Percentiles rank a stretch among this genome's conserved stretches.
Evolutionary conservation across 805 yeast genomes (phyloP).

Genomic region (Kazachstania bromeliacearum): DNA sequence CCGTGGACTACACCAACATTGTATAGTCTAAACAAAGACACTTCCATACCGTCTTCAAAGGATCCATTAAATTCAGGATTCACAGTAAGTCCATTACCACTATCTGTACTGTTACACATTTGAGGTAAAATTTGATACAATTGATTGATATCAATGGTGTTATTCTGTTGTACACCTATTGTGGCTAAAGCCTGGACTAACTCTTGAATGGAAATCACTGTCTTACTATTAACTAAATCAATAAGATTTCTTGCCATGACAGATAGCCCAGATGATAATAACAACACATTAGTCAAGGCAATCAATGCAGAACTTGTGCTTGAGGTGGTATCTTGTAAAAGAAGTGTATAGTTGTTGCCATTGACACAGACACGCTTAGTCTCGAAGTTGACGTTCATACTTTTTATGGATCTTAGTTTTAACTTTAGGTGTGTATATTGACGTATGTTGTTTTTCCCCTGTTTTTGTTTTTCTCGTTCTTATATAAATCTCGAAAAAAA

Average conservation of each 20-base stretch:
- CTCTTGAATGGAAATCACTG: constrained; percentile 30
- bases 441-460: neutral
- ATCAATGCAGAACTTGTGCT: too few species aligned
- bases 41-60: constrained; percentile 44
- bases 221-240: constrained; percentile 26
- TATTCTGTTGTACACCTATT: constrained; percentile 29
- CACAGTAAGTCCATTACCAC: constrained; percentile 36
- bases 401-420: too few species aligned
- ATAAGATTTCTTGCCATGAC: constrained; percentile 13
- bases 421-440: too few species aligned
- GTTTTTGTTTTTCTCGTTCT: neutral
- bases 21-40: constrained; percentile 49
- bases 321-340: constrained; percentile 59
- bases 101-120: constrained; percentile 40
- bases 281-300: constrained; percentile 62
- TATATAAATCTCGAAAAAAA: too few species aligned
- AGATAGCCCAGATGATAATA: constrained; percentile 36
- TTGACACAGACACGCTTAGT: constrained; percentile 28
- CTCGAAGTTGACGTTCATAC: constrained; percentile 4
- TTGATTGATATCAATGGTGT: constrained; percentile 24
- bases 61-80: constrained; percentile 62
- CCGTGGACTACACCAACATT: constrained; percentile 68
- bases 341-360: constrained; percentile 35
- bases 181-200: constrained; percentile 45
- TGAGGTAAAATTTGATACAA: constrained; percentile 51